Conservation (phyloP, 2,329 filamentous ascomycete genomes). For the Fusarium nodosum region DNA sequence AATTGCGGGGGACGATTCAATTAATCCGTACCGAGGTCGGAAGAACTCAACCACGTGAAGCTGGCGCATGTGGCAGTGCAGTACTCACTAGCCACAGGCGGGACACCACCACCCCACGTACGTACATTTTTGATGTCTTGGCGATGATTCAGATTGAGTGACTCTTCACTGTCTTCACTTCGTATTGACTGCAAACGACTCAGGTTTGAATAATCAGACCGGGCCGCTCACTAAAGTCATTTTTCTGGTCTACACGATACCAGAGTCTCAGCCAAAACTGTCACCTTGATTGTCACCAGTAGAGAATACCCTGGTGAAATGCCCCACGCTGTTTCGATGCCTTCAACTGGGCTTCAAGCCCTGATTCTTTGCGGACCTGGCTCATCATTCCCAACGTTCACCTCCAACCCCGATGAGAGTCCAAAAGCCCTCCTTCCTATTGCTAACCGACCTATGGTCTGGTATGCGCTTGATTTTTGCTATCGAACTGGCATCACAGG, state of each 20-base stretch:
- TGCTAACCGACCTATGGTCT: constrained; percentile 89
- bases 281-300: constrained; percentile 6
- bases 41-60: constrained; percentile 43
- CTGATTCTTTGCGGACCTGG: constrained; percentile 87
- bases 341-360: constrained; percentile 83
- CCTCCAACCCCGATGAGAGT: constrained; percentile 81
- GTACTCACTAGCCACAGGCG: constrained; percentile 44
- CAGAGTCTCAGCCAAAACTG: neutral
- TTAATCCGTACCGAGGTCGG: constrained; percentile 50
- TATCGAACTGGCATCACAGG: constrained; percentile 83
- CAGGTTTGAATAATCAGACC: constrained; percentile 11
- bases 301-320: constrained; percentile 59
- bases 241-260: neutral
- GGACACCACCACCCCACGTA: constrained; percentile 41
- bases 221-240: neutral
- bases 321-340: constrained; percentile 82
- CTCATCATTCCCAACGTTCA: constrained; percentile 85
- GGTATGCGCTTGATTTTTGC: constrained; percentile 90
- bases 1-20: constrained; percentile 46
- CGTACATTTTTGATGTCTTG: constrained; percentile 49
- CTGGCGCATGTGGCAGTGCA: constrained; percentile 29
- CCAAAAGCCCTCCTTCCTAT: constrained; percentile 87
- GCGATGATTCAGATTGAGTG: constrained; percentile 47
- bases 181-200: constrained; percentile 43
- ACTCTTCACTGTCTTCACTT: constrained; percentile 50